These are phyloP conservation scores for Alternaria gansuensis DNA, from an alignment of 2,329 filamentous ascomycete genomes.

Conservation along the genomic window DNA sequence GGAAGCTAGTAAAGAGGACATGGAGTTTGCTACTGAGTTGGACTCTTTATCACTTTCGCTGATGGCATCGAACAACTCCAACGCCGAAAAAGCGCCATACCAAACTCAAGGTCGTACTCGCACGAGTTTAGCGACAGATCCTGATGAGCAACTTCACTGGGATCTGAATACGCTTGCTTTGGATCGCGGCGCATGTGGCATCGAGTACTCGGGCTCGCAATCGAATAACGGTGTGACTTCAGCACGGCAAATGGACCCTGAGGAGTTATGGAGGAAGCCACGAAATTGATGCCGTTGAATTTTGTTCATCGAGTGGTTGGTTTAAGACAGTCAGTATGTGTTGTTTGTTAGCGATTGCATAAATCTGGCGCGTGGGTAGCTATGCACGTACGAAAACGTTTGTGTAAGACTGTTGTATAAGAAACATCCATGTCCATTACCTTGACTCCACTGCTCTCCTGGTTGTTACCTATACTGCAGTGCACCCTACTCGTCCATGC, in stretches of 20 bases:
- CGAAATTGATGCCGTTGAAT: slow-evolving; percentile 10
- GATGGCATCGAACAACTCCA: slow-evolving; percentile 34
- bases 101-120: slow-evolving; percentile 30
- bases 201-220: slow-evolving; percentile 40
- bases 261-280: slow-evolving; percentile 42
- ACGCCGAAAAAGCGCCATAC: slow-evolving; percentile 9
- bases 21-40: slow-evolving; percentile 43
- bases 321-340: not conserved
- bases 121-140: slow-evolving; percentile 41
- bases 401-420: not conserved
- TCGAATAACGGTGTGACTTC: slow-evolving; percentile 21
- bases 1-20: slow-evolving; percentile 45
- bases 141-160: slow-evolving; percentile 51
- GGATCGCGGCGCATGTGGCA: slow-evolving; percentile 46
- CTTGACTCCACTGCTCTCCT: not conserved
- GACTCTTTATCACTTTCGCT: slow-evolving; percentile 46
- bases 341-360: slow-evolving; percentile 27
- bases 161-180: slow-evolving; percentile 44
- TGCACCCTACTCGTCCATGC: too few species aligned
- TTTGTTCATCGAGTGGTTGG: not conserved
- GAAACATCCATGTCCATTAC: not conserved
- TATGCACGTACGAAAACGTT: not conserved
- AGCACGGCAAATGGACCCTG: slow-evolving; percentile 26
- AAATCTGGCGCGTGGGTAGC: slow-evolving; percentile 9
- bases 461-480: too few species aligned